A percentile compares a stretch with the other conserved stretches of the same genome.
Conservation (phyloP, 179 eudicot genomes). For the Carnegiea gigantea region DNA sequence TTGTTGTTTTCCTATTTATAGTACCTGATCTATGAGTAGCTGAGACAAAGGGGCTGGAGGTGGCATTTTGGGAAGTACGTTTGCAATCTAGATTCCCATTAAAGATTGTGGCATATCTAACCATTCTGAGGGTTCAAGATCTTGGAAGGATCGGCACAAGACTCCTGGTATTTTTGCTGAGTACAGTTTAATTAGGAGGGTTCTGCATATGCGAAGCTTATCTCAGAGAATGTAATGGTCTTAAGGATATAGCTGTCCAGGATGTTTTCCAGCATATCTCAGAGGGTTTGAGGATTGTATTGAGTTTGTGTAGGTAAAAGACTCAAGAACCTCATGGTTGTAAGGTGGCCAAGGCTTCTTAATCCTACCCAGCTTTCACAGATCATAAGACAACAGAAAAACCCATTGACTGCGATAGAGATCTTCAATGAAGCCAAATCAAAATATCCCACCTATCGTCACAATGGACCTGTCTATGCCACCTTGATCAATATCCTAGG, state of each 20-base stretch:
- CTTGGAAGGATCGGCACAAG: too few relatives aligned
- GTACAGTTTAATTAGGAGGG: not conserved
- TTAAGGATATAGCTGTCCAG: not conserved
- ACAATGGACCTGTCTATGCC: constrained; percentile 83
- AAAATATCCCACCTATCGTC: constrained; percentile 65
- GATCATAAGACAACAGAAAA: constrained; percentile 65
- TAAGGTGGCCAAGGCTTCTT: constrained; percentile 82
- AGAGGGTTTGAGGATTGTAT: not conserved
- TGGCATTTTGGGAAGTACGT: too few relatives aligned
- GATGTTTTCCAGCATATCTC: too few relatives aligned
- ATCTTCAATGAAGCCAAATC: constrained; percentile 70
- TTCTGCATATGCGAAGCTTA: not conserved
- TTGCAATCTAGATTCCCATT: too few relatives aligned
- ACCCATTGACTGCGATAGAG: constrained; percentile 61
- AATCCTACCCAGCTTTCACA: constrained; percentile 70
- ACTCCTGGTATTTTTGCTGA: too few relatives aligned
- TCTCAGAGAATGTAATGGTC: not conserved
- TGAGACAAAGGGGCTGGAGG: too few relatives aligned
- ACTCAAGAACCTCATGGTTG: constrained; percentile 38
- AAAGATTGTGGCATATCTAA: too few relatives aligned
- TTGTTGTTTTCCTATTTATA: too few relatives aligned
- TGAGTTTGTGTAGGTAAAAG: not conserved
- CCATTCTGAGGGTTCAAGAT: too few relatives aligned
- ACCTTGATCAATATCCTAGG: constrained; percentile 75
- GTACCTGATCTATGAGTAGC: too few relatives aligned